phyloP scores from a whole-genome alignment of 2,329 filamentous ascomycete genomes.

The Seiridium unicorne region DNA sequence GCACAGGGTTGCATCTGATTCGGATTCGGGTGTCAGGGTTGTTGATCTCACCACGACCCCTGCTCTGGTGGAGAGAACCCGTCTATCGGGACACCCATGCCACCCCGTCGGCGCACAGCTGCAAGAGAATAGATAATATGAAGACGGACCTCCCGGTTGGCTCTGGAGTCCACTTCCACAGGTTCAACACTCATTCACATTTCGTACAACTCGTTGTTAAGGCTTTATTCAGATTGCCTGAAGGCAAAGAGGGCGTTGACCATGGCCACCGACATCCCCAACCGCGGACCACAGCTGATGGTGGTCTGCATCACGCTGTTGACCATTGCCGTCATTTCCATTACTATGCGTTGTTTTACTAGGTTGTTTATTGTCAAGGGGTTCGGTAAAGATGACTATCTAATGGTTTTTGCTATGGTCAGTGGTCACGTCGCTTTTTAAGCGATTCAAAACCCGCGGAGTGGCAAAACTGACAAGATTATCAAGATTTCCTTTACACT shows the following conservation, averaged over 20 bases:
- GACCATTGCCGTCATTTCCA: slow-evolving; percentile 4
- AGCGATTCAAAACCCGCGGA: neutral
- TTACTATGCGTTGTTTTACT: slow-evolving; percentile 1
- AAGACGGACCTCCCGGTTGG: neutral
- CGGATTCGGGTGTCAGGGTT: neutral
- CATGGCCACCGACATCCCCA: neutral
- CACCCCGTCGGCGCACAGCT: neutral
- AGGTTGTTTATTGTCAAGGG: slow-evolving; percentile 7
- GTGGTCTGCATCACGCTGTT: slow-evolving; percentile 8
- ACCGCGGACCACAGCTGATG: slow-evolving; percentile 8
- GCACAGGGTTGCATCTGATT: neutral
- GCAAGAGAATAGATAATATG: neutral
- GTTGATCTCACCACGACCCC: neutral
- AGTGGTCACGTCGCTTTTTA: neutral
- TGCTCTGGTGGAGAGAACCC: neutral
- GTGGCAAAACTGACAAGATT: too few relatives aligned
- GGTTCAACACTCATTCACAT: neutral
- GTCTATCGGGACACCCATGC: neutral
- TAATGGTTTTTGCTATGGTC: slow-evolving; percentile 10
- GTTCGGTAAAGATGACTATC: slow-evolving; percentile 9
- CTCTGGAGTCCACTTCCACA: neutral
- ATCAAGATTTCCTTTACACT: slow-evolving; percentile 8
- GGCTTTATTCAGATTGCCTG: neutral
- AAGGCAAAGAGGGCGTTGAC: neutral
- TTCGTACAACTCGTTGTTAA: neutral